Evolutionary conservation across 108 stramenopile species (phyloP).

Genomic region (Skeletonema grethae): DNA sequence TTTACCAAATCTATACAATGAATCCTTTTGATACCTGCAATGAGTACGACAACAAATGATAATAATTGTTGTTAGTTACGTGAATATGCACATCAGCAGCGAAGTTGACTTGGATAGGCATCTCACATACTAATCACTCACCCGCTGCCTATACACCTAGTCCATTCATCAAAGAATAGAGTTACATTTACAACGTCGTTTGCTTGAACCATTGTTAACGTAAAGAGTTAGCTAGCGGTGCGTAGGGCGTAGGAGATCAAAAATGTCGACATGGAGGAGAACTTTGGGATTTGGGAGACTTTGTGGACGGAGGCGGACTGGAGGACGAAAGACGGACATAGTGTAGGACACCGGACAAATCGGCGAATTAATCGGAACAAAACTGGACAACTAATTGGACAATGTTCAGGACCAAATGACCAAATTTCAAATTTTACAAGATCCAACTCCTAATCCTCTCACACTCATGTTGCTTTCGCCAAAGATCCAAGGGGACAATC

Average conservation of each 20-base stretch:
- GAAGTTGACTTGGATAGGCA: background rate
- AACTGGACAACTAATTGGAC: no score
- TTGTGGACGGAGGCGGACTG: no score
- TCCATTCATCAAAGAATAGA: slow-evolving; percentile 65
- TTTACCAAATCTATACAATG: slow-evolving; percentile 72
- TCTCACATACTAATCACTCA: background rate
- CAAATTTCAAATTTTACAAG: background rate
- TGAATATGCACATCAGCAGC: background rate
- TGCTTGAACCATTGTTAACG: slow-evolving; percentile 24
- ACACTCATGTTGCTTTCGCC: background rate
- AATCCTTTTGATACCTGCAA: slow-evolving; percentile 66
- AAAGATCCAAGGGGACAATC: background rate
- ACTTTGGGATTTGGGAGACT: no score
- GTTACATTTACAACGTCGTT: slow-evolving; percentile 38
- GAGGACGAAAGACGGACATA: no score
- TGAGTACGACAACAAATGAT: background rate
- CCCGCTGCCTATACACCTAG: slow-evolving; percentile 63
- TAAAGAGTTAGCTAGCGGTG: no score
- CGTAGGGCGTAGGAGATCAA: background rate
- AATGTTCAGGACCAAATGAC: background rate
- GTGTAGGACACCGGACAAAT: no score
- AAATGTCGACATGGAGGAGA: background rate
- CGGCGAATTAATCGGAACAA: no score
- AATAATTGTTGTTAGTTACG: background rate
- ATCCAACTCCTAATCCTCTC: background rate